Percentiles rank a stretch among this genome's conserved stretches.
These are phyloP conservation scores for Aspergillus versicolor DNA, from an alignment of 2,329 filamentous ascomycete species.

Conservation along the genomic window DNA sequence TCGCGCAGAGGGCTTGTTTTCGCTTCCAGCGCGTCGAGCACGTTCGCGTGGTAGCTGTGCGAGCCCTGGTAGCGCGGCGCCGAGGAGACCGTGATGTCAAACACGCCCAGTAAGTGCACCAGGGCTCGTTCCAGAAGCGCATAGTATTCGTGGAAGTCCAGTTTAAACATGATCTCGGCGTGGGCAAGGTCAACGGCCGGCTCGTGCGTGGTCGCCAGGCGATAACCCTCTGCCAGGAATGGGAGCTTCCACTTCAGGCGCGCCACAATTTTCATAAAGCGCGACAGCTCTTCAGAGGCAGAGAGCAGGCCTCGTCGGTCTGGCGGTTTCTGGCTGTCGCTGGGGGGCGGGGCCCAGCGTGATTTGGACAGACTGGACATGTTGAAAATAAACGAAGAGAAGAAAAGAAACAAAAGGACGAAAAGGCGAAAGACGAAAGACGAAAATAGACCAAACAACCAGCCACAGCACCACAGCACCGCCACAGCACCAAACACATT, in stretches of 20 bases:
- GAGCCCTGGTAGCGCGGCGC: conserved; percentile 23
- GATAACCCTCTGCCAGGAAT: conserved; percentile 59
- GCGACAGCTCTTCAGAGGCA: conserved; percentile 50
- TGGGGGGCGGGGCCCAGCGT: conserved; percentile 1
- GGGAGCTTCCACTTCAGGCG: conserved; percentile 64
- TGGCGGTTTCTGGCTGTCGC: not conserved
- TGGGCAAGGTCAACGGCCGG: conserved; percentile 21
- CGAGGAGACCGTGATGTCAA: conserved; percentile 55
- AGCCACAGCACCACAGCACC: not conserved
- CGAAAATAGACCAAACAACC: not conserved
- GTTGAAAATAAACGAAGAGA: not conserved
- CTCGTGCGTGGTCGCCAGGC: conserved; percentile 45
- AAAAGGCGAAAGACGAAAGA: not conserved
- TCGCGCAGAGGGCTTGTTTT: conserved; percentile 56
- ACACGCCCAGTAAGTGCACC: conserved; percentile 65
- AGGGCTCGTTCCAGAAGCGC: conserved; percentile 69
- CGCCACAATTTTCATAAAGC: conserved; percentile 61
- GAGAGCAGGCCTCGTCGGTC: conserved; percentile 1
- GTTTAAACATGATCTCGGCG: conserved; percentile 70
- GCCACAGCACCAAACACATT: not conserved
- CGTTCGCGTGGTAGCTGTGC: conserved; percentile 69
- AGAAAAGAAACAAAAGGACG: not conserved
- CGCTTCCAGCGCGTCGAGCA: conserved; percentile 62
- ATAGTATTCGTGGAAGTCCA: conserved; percentile 77
- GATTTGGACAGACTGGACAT: conserved; percentile 6